Percentiles rank a stretch among this genome's conserved stretches.
Evolutionary conservation across 2,329 filamentous ascomycete species (phyloP).

Genomic region (Boeremia lycopersici): DNA sequence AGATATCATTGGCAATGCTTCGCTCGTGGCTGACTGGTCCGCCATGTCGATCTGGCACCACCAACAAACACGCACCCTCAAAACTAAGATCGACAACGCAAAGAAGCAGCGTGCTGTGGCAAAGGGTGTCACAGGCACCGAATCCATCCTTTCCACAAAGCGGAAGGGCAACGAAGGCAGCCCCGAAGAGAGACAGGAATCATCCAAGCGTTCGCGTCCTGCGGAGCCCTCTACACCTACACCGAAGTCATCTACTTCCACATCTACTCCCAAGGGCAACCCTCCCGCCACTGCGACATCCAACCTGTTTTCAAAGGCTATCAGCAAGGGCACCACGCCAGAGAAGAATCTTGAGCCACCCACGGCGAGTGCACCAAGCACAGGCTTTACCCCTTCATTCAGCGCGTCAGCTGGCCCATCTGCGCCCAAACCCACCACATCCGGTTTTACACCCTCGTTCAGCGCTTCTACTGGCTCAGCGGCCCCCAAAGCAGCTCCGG

Average conservation of each 20-base stretch:
- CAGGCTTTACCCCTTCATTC: constrained; percentile 23
- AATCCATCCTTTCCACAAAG: constrained; percentile 42
- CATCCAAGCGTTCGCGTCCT: constrained; percentile 34
- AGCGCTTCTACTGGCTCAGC: constrained; percentile 9
- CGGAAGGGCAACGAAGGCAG: constrained; percentile 33
- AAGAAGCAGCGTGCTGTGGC: constrained; percentile 38
- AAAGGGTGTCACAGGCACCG: constrained; percentile 41
- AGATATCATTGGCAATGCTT: constrained; percentile 30
- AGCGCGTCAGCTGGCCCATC: constrained; percentile 15
- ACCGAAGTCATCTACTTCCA: constrained; percentile 19
- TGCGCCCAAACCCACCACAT: constrained; percentile 4
- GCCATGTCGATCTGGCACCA: constrained; percentile 40
- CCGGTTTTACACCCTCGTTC: constrained; percentile 19
- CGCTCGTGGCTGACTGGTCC: constrained; percentile 38
- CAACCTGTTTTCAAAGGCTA: constrained; percentile 32
- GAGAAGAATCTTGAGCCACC: constrained; percentile 20
- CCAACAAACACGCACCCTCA: constrained; percentile 33
- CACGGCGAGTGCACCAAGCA: constrained; percentile 14
- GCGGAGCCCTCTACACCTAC: constrained; percentile 28
- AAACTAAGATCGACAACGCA: constrained; percentile 34
- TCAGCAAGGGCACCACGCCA: constrained; percentile 27
- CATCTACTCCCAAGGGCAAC: constrained; percentile 20
- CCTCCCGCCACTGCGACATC: constrained; percentile 31
- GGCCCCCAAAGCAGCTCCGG: constrained; percentile 3
- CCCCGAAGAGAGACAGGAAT: constrained; percentile 18